phyloP scores from a whole-genome alignment of 805 yeast genomes.

The Saccharomycopsis lassenensis region DNA sequence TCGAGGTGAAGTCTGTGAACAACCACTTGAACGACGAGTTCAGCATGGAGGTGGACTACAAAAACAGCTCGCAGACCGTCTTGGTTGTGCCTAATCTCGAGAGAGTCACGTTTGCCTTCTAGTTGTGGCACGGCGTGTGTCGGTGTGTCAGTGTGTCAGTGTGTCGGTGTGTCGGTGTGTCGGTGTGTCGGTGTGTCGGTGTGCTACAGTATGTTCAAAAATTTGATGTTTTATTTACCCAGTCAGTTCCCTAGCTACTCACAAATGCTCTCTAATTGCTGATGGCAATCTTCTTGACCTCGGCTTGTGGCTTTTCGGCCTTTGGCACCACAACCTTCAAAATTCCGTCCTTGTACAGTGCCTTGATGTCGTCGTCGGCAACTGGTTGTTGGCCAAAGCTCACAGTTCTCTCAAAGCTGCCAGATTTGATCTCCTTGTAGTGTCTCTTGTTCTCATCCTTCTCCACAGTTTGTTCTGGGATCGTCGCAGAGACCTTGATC shows the following conservation, averaged over 20 bases:
- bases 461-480: slow-evolving; percentile 6
- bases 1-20: slow-evolving; percentile 31
- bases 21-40: slow-evolving; percentile 26
- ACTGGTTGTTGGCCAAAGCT: slow-evolving; percentile 22
- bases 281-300: slow-evolving; percentile 3
- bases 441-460: slow-evolving; percentile 6
- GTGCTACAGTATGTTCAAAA: too few relatives aligned
- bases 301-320: neutral
- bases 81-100: slow-evolving; percentile 63
- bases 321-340: slow-evolving; percentile 3
- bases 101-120: slow-evolving; percentile 50
- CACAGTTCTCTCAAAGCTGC: slow-evolving; percentile 24
- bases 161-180: too few relatives aligned
- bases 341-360: slow-evolving; percentile 3
- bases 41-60: slow-evolving; percentile 49
- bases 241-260: too few relatives aligned
- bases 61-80: slow-evolving; percentile 57
- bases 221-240: too few relatives aligned
- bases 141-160: too few relatives aligned
- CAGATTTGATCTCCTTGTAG: slow-evolving; percentile 19
- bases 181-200: too few relatives aligned
- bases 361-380: slow-evolving; percentile 23
- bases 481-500: slow-evolving; percentile 25
- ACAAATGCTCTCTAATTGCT: too few relatives aligned
- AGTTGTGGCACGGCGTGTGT: too few relatives aligned